A percentile compares a stretch with the other conserved stretches of the same genome.
Conservation (phyloP, 305 asterid genomes). For the Fraxinus paxiana region DNA sequence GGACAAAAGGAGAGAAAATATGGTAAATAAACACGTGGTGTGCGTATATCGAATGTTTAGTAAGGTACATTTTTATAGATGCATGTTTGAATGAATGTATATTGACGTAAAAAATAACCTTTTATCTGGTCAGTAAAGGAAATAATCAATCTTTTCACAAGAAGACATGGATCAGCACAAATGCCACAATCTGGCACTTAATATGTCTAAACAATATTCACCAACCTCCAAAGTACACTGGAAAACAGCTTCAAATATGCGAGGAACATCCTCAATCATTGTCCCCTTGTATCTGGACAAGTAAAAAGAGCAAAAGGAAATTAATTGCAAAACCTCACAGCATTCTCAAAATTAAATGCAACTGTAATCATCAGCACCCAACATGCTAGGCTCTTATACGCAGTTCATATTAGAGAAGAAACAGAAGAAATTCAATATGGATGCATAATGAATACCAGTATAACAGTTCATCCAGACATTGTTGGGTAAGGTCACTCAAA, state of each 20-base stretch:
- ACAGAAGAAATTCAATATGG: neutral
- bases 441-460: neutral
- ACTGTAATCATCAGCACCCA: neutral
- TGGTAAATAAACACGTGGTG: neutral
- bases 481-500: neutral
- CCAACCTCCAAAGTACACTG: constrained; percentile 97
- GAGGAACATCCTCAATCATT: constrained; percentile 93
- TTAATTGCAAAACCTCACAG: constrained; percentile 8
- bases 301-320: constrained; percentile 18
- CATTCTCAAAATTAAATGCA: neutral
- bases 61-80: neutral
- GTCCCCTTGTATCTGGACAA: constrained; percentile 67
- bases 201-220: neutral
- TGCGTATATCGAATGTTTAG: neutral
- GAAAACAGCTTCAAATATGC: constrained; percentile 95
- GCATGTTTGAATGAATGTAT: neutral
- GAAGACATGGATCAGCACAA: neutral
- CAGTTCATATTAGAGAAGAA: neutral
- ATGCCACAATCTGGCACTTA: neutral
- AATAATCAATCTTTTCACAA: neutral
- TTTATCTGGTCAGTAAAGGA: neutral
- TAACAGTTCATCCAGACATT: neutral
- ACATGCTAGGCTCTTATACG: neutral
- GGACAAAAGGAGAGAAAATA: neutral
- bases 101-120: neutral